Base-by-base conservation (phyloP, 371 early-diverging fungal species). In the Capillidium heterosporum region DNA sequence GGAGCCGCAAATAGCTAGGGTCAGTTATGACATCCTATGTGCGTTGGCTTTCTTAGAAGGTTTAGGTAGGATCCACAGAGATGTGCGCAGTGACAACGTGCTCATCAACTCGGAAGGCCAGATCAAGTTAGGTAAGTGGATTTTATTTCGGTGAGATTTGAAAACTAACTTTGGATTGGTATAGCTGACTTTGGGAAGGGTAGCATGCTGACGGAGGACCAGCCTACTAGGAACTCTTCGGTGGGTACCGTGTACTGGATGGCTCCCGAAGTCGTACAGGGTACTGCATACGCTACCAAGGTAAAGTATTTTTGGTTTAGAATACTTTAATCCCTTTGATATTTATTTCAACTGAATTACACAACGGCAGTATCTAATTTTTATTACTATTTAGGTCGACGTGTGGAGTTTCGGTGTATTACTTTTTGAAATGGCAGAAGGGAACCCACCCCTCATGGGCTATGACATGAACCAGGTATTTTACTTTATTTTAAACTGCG, bases 181-280 rank as follows among this genome's bases (percentile, higher is more conserved):
- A 55, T 57, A 71, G 81, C 85, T 17, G 85, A 85, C 63, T 84
- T 84, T 63, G 79, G 82, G 48, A 78, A 77, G 49, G 82, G 79
- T 47, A 81, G 78, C 19, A 79, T 79, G 56, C 59, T 83, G 54
- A 74, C 82, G 2, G 65, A 67, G 24, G 65, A 69, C 44, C 72
- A 80, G 28, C 65, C 73, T 26, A 79, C 79, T 35, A 73, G 85
- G 48, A 81, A 79, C 52, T 76, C 85, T 1, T 73, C 81, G 43
- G 75, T 82, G 31, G 84, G 85, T 32, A 89, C 76, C 60, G 80
- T 81, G 63, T 92, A 91, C 76, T 95, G 97, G 97, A 91, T 94
- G 93, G 89, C 95, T 21, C 97, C 97, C 11, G 97, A 96, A 67
- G 88, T 94, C 23, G 78, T 90, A 55, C 80, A 79, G 62, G 82